Evolutionary conservation across 2,329 filamentous ascomycete species (phyloP), one percentile per base, ranked within the genome.

Genomic region (Cladosporium sp.): DNA sequence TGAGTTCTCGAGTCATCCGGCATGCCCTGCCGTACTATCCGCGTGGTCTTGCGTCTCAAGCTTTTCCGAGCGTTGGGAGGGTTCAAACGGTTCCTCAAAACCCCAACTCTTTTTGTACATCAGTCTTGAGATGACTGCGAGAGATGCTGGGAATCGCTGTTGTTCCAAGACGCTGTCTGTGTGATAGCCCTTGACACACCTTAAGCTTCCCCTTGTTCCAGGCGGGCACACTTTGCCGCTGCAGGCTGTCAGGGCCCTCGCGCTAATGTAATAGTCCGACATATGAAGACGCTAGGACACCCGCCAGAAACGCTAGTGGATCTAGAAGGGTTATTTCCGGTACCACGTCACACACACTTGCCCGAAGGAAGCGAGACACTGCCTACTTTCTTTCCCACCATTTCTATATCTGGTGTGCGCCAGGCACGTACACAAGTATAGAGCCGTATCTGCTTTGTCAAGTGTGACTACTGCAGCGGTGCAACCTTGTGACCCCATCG

Each of bases 291-390:
- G 60, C 60, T 63, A 55, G 49, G 49, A 54, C 60, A 21, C 24
- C 24, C 21, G 44, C 24, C 21, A 44, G 36, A 64, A 28, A 38
- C 61, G 24, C 61, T 64, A 64, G 51, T 32, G 51, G 10, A 64
- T 57, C 51, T 47, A 34, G 51, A 55, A 64, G 51, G 18, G 21
- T 49, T 64, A 64, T 64, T 64, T 64, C 14, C 36, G 51, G 61
- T 38, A 57, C 44, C 61, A 36, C 36, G 18, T 32, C 36, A 36
- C 34, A 26, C n/a, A 41, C 21, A 32, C 41, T 47, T 47, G 41
- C n/a, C n/a, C 41, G 41, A 47, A 47, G 41, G 32, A 21, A 21
- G 36, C 47, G n/a, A 41, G 47, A 52, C 44, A 30, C 44, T 28
- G 47, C 28, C 47, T 54, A 52, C 32, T 58, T 41, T 41, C 55